Evolutionary conservation across 2,329 filamentous ascomycete species (phyloP).

Genomic region (Rachicladosporium sp.): DNA sequence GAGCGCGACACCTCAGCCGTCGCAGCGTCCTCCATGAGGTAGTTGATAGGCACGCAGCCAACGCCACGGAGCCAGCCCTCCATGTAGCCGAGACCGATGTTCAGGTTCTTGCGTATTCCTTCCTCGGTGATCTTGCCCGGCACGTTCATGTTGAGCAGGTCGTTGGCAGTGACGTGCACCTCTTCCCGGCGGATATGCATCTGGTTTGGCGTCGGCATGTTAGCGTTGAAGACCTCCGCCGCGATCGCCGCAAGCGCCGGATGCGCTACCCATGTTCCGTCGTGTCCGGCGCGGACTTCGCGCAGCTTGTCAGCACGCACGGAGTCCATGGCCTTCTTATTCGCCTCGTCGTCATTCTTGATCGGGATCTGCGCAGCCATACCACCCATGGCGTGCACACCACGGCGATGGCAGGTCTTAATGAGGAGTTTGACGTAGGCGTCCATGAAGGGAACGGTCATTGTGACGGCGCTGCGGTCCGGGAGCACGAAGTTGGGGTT

Average conservation of each 20-base stretch:
- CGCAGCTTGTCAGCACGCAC: conserved; percentile 93
- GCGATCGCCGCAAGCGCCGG: conserved; percentile 82
- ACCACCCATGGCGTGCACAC: conserved; percentile 96
- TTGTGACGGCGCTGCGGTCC: conserved; percentile 81
- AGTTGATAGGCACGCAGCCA: conserved; percentile 95
- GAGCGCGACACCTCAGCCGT: conserved; percentile 90
- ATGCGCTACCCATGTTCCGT: conserved; percentile 96
- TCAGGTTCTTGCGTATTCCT: conserved; percentile 93
- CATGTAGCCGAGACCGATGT: conserved; percentile 96
- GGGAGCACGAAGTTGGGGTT: conserved; percentile 88
- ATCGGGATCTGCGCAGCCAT: conserved; percentile 99
- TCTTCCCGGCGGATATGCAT: conserved; percentile 84
- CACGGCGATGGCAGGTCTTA: conserved; percentile 92
- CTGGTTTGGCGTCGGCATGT: conserved; percentile 98
- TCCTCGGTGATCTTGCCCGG: conserved; percentile 84
- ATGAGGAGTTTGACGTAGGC: conserved; percentile 94
- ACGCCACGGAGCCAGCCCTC: conserved; percentile 93
- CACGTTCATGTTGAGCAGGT: conserved; percentile 96
- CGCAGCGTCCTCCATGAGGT: conserved; percentile 94
- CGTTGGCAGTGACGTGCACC: conserved; percentile 71
- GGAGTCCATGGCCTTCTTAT: conserved; percentile 86
- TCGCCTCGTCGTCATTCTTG: conserved; percentile 83
- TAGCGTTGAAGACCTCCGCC: conserved; percentile 85
- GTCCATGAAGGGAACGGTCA: conserved; percentile 98
- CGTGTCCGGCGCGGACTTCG: conserved; percentile 88